Evolutionary conservation across 2,329 filamentous ascomycete species (phyloP).

Genomic region (Pyrenochaeta sp.): DNA sequence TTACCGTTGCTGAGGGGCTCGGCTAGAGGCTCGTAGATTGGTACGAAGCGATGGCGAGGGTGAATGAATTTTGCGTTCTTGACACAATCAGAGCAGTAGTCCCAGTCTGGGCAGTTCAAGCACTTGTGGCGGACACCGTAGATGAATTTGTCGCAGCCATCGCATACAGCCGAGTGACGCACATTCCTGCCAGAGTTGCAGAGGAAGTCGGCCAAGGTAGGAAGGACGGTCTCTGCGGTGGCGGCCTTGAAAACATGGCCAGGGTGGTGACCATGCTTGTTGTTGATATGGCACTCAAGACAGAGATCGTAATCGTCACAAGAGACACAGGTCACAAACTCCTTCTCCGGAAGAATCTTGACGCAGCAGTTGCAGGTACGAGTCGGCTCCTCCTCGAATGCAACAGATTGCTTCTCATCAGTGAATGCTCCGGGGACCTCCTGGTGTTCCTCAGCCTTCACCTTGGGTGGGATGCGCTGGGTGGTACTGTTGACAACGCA

Average conservation of each 20-base stretch:
- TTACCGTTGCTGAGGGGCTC: constrained; percentile 56
- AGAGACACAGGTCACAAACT: constrained; percentile 83
- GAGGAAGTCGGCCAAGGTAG: constrained; percentile 70
- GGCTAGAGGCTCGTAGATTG: constrained; percentile 78
- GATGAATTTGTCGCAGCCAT: constrained; percentile 90
- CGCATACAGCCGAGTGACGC: constrained; percentile 88
- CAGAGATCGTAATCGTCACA: constrained; percentile 96
- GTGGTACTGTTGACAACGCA: constrained; percentile 85
- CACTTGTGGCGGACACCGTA: constrained; percentile 94
- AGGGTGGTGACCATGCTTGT: constrained; percentile 90
- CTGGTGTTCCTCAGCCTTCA: constrained; percentile 49
- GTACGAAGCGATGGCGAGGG: constrained; percentile 85
- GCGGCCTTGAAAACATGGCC: constrained; percentile 80
- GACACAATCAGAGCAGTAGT: constrained; percentile 85
- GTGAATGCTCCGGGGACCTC: constrained; percentile 57
- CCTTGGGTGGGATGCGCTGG: constrained; percentile 76
- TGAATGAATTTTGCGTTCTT: constrained; percentile 73
- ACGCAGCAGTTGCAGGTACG: constrained; percentile 80
- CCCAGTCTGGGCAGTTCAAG: constrained; percentile 95
- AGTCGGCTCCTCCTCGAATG: constrained; percentile 53
- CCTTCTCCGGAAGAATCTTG: constrained; percentile 74
- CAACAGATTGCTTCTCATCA: constrained; percentile 54
- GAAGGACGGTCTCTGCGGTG: constrained; percentile 64
- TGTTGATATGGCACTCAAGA: constrained; percentile 76
- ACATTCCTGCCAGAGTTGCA: constrained; percentile 82